These are phyloP conservation scores for Canariomyces notabilis DNA, from an alignment of 2,329 filamentous ascomycete species.

Conservation along the genomic window DNA sequence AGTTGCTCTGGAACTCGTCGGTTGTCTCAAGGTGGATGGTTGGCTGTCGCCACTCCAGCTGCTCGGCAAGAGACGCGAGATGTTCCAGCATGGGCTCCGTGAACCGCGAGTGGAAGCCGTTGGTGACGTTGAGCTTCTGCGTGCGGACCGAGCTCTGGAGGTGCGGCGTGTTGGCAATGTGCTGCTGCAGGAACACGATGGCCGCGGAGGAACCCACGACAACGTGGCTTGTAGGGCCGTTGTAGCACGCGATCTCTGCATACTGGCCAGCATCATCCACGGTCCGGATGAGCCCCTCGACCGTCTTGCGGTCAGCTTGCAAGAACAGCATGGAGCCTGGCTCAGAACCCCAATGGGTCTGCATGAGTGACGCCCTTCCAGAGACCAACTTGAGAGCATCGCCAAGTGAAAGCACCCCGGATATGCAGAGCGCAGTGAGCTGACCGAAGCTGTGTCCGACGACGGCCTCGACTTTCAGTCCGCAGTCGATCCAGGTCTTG, in stretches of 20 bases:
- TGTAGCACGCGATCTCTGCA: not conserved
- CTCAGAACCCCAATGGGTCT: not conserved
- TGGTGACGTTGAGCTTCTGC: not conserved
- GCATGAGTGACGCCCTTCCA: not conserved
- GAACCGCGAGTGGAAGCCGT: not conserved
- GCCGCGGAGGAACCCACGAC: not conserved
- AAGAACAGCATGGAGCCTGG: not conserved
- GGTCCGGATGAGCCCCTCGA: not conserved
- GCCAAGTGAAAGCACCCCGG: not conserved
- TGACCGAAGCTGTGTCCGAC: not conserved
- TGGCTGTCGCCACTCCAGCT: not conserved
- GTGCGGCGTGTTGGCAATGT: too few relatives aligned
- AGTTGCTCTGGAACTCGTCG: too few relatives aligned
- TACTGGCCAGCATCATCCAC: not conserved
- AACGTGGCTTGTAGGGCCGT: not conserved
- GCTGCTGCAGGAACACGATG: not conserved
- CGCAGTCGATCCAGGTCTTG: not conserved
- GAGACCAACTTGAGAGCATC: not conserved
- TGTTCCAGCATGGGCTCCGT: not conserved
- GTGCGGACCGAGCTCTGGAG: too few relatives aligned
- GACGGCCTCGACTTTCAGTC: not conserved
- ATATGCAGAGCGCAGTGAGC: not conserved
- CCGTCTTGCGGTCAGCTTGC: not conserved
- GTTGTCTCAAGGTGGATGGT: not conserved
- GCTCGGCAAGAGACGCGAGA: not conserved